Percentiles rank a stretch among this genome's conserved stretches.
phyloP scores from a whole-genome alignment of 495 filamentous ascomycete genomes.

The Aspergillus sclerotiicarbonarius region DNA sequence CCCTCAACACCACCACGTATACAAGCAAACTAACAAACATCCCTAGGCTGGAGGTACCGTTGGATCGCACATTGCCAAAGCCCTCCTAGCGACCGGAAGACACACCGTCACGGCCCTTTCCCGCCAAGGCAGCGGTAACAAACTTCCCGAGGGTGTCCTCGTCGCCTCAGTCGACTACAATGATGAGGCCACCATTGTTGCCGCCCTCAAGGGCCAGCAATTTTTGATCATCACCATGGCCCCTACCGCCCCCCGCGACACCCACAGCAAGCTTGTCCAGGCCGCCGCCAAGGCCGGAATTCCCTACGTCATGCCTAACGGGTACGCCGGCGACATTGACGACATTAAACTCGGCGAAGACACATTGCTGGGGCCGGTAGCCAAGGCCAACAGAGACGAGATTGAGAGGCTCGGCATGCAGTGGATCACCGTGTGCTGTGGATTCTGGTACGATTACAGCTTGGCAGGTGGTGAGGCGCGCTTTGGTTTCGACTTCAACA shows the following conservation, averaged over 20 bases:
- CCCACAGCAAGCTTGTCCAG: constrained; percentile 51
- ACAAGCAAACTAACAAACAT: background rate
- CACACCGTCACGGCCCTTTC: constrained; percentile 57
- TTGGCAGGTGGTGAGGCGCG: constrained; percentile 27
- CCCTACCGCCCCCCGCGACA: constrained; percentile 40
- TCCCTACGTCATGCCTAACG: constrained; percentile 61
- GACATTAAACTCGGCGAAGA: constrained; percentile 20
- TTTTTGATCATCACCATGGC: constrained; percentile 60
- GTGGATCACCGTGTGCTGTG: constrained; percentile 51
- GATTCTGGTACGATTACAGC: constrained; percentile 57
- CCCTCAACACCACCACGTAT: background rate
- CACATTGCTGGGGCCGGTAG: constrained; percentile 3
- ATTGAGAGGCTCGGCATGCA: constrained; percentile 16
- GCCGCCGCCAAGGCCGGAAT: constrained; percentile 65
- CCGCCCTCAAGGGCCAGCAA: constrained; percentile 52
- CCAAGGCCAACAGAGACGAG: background rate
- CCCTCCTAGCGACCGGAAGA: constrained; percentile 48
- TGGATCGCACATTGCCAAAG: constrained; percentile 51
- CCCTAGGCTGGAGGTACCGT: constrained; percentile 56
- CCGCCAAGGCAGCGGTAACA: constrained; percentile 42
- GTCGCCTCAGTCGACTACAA: constrained; percentile 49
- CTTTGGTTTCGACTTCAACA: constrained; percentile 51
- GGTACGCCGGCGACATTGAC: constrained; percentile 44
- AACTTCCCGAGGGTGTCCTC: constrained; percentile 45
- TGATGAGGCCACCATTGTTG: constrained; percentile 42